Percentiles rank a stretch among this genome's conserved stretches.
These are phyloP conservation scores for Bryopsis sp. DNA, from an alignment of 139 green algal species.

Conservation along the genomic window DNA sequence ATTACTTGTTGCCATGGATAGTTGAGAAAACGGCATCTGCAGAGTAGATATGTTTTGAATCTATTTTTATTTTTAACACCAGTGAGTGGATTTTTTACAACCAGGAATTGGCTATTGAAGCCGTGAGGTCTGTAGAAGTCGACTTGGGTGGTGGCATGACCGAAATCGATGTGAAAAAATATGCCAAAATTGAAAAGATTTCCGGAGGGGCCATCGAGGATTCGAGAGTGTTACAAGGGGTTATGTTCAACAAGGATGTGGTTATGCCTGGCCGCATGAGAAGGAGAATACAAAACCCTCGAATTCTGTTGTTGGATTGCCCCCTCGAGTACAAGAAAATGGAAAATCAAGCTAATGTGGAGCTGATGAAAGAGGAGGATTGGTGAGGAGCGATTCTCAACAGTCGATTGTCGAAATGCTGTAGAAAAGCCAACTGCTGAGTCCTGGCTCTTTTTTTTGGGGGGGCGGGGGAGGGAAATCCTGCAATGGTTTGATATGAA, in stretches of 20 bases:
- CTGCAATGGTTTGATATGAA: too few relatives aligned
- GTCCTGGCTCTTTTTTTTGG: too few relatives aligned
- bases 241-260: conserved; percentile 99
- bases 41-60: too few relatives aligned
- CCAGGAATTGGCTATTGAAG: conserved; percentile 83
- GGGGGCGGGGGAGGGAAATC: too few relatives aligned
- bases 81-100: neutral
- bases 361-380: conserved; percentile 96
- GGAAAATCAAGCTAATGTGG: conserved; percentile 98
- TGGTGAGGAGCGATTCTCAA: conserved; percentile 36
- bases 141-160: conserved; percentile 49
- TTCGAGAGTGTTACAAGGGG: conserved; percentile 73
- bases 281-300: conserved; percentile 82
- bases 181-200: conserved; percentile 98
- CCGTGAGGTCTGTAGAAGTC: conserved; percentile 68
- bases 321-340: conserved; percentile 99
- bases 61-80: too few relatives aligned
- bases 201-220: conserved; percentile 77
- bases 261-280: conserved; percentile 90
- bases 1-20: too few relatives aligned
- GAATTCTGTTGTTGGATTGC: conserved; percentile 96
- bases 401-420: neutral
- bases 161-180: conserved; percentile 99
- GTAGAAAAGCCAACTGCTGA: too few relatives aligned
- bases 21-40: too few relatives aligned